phyloP scores from a whole-genome alignment of 2,329 filamentous ascomycete genomes.

The Alternaria alternata region DNA sequence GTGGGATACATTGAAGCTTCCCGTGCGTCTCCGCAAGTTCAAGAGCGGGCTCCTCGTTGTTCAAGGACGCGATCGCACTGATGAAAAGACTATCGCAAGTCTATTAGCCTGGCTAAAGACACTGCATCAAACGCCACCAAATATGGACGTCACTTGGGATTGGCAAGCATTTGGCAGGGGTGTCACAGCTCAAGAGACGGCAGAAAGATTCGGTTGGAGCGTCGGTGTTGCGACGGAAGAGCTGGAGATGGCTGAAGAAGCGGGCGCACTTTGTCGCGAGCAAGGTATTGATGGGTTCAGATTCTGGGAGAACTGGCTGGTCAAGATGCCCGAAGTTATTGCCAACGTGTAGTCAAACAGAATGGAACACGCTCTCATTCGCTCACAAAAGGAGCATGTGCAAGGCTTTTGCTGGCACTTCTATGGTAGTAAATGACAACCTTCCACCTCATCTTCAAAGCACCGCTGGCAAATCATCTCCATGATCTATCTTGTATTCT shows the following conservation, averaged over 20 bases:
- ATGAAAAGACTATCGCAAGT: slow-evolving; percentile 84
- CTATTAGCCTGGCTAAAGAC: slow-evolving; percentile 80
- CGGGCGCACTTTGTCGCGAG: slow-evolving; percentile 85
- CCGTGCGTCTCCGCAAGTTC: slow-evolving; percentile 86
- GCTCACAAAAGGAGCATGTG: neutral
- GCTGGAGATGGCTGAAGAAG: slow-evolving; percentile 95
- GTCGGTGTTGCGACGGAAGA: slow-evolving; percentile 95
- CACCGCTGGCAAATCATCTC: neutral
- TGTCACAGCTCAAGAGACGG: slow-evolving; percentile 87
- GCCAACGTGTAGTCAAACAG: neutral
- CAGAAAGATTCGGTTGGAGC: slow-evolving; percentile 94
- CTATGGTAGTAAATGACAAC: neutral
- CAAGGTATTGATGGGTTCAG: slow-evolving; percentile 88
- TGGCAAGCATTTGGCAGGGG: slow-evolving; percentile 81
- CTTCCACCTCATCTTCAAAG: neutral
- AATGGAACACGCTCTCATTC: neutral
- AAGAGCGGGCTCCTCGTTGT: slow-evolving; percentile 95
- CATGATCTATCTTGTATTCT: neutral
- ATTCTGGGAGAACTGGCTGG: slow-evolving; percentile 83
- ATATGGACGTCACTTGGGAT: slow-evolving; percentile 75
- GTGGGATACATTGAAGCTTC: slow-evolving; percentile 88
- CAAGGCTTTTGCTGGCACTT: neutral
- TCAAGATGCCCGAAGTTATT: slow-evolving; percentile 22
- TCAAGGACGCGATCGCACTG: slow-evolving; percentile 84
- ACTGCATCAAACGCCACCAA: slow-evolving; percentile 71